Conservation (phyloP, 371 early-diverging fungal genomes). For the Rhizopus sp. region DNA sequence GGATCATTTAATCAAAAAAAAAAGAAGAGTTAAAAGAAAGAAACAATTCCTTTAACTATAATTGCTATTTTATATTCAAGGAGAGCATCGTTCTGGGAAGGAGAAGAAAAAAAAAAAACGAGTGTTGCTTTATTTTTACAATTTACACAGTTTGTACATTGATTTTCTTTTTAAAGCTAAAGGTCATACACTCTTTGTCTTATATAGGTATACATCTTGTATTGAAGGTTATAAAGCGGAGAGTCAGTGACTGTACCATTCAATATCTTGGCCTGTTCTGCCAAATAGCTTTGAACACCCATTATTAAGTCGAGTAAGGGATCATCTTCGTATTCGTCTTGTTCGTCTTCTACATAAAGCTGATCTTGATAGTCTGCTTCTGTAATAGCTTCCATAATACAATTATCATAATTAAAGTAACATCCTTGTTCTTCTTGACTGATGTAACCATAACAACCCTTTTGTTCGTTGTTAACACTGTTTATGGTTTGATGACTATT, state of each 20-base stretch:
- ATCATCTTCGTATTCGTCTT: constrained; percentile 17
- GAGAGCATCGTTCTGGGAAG: no score
- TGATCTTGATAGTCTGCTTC: constrained; percentile 25
- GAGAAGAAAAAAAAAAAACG: not conserved
- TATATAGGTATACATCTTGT: constrained; percentile 47
- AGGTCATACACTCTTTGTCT: constrained; percentile 43
- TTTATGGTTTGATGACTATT: not conserved
- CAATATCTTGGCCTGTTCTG: constrained; percentile 16
- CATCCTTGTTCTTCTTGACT: constrained; percentile 8
- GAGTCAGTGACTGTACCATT: constrained; percentile 21
- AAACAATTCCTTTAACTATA: no score
- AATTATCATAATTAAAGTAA: constrained; percentile 16
- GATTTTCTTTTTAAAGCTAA: not conserved
- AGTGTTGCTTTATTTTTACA: no score
- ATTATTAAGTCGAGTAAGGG: constrained; percentile 26
- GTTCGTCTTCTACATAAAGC: constrained; percentile 18
- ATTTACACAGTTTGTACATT: no score
- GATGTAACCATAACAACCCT: not conserved
- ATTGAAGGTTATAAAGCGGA: constrained; percentile 42
- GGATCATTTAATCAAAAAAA: no score
- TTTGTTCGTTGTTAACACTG: not conserved
- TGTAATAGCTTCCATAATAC: constrained; percentile 14
- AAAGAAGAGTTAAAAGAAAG: no score
- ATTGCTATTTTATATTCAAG: no score
- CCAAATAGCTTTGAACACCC: constrained; percentile 33